Conservation (phyloP, 495 filamentous ascomycete species). For the Lasiosphaeris hirsuta region DNA sequence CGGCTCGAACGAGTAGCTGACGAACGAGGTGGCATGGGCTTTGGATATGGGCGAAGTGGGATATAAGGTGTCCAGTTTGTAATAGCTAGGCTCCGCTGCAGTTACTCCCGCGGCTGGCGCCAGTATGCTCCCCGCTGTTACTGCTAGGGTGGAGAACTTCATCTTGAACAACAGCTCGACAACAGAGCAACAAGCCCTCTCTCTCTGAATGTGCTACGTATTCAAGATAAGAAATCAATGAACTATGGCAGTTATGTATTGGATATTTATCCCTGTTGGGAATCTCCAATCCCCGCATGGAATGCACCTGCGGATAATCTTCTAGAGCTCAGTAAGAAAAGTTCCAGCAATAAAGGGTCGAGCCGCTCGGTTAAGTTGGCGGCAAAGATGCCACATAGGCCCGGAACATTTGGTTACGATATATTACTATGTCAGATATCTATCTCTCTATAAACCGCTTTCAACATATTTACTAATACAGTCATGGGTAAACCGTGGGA, state of each 20-base stretch:
- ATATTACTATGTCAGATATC: no score
- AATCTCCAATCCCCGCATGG: no score
- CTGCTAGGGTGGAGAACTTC: no score
- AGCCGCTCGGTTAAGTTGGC: conserved; percentile 1
- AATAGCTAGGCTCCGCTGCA: neutral
- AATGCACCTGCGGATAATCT: neutral
- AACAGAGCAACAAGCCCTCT: no score
- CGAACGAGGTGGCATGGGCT: conserved; percentile 19
- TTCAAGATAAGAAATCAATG: neutral
- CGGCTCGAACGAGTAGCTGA: conserved; percentile 26
- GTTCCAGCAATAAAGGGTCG: neutral
- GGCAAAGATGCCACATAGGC: neutral
- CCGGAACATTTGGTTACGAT: neutral
- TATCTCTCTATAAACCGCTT: no score
- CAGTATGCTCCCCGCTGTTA: no score
- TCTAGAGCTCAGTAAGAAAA: neutral
- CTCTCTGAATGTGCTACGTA: no score
- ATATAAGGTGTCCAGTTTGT: neutral
- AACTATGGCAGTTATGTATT: neutral
- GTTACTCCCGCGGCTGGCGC: no score
- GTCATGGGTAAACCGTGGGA: no score
- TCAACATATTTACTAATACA: no score
- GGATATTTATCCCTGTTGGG: neutral
- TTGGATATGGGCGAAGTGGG: conserved; percentile 18
- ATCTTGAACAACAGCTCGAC: no score